phyloP scores from a whole-genome alignment of 352 stramenopile genomes.

The Phytophthora lateralis region DNA sequence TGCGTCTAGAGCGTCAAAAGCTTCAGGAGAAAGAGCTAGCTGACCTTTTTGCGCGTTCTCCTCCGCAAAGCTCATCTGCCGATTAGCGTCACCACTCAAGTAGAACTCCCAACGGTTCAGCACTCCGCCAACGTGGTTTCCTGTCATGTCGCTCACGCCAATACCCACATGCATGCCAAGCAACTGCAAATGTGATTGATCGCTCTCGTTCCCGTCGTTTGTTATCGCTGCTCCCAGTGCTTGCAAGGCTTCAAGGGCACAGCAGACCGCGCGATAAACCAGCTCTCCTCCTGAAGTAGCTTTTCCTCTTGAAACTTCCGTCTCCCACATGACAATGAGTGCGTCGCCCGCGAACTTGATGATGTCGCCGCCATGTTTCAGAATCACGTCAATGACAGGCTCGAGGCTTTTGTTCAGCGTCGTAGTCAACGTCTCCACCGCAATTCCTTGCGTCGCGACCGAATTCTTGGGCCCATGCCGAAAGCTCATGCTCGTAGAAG shows the following conservation, averaged over 20 bases:
- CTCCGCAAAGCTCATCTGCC: conserved; percentile 80
- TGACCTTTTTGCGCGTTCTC: conserved; percentile 71
- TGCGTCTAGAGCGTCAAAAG: conserved; percentile 42
- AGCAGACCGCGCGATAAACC: conserved; percentile 59
- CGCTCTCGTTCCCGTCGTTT: conserved; percentile 14
- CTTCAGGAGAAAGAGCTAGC: conserved; percentile 71
- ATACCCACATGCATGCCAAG: conserved; percentile 87
- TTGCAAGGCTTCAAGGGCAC: conserved; percentile 61
- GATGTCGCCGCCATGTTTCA: conserved; percentile 76
- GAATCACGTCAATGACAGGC: conserved; percentile 78
- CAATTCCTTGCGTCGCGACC: conserved; percentile 57
- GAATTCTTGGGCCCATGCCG: conserved; percentile 52
- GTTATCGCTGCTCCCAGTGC: conserved; percentile 35
- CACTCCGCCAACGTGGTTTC: conserved; percentile 84
- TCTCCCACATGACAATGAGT: conserved; percentile 85
- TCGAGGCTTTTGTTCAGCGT: conserved; percentile 82
- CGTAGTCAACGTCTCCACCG: conserved; percentile 75
- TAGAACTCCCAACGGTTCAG: conserved; percentile 90
- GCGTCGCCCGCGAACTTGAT: conserved; percentile 87
- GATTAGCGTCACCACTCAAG: conserved; percentile 78
- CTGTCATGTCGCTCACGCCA: conserved; percentile 72
- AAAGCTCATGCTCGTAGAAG: conserved; percentile 44
- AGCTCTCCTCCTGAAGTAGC: conserved; percentile 50
- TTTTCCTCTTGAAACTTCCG: conserved; percentile 48
- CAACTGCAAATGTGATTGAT: conserved; percentile 25